Conservation (phyloP, 2,329 filamentous ascomycete genomes). For the Sporothrix inflata region DNA sequence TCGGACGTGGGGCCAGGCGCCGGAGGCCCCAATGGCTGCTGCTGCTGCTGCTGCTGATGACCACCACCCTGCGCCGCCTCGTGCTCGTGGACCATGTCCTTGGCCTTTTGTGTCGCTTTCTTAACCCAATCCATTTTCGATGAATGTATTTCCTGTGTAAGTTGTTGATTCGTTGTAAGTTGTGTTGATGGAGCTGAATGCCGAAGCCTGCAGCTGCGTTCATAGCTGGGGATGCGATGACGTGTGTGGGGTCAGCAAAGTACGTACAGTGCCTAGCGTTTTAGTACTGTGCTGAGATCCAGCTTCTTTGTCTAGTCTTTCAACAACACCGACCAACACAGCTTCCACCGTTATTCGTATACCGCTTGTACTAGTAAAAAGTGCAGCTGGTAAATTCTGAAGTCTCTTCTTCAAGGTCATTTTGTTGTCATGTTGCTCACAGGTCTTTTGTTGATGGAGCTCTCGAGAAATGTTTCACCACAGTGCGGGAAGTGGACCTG, state of each 20-base stretch:
- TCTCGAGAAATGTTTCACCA: not conserved
- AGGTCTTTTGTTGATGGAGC: not conserved
- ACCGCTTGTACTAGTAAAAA: not conserved
- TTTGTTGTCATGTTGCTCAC: not conserved
- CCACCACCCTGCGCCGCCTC: not conserved
- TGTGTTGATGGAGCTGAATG: not conserved
- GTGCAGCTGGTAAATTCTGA: not conserved
- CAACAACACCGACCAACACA: not conserved
- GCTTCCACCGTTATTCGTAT: not conserved
- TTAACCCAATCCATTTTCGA: constrained; percentile 29
- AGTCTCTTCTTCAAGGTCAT: not conserved
- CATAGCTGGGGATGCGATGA: constrained; percentile 13
- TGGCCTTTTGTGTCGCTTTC: constrained; percentile 27
- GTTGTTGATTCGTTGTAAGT: not conserved
- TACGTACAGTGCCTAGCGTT: not conserved
- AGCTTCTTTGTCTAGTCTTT: not conserved
- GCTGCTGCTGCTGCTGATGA: not conserved
- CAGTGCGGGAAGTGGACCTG: not conserved
- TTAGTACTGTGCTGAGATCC: not conserved
- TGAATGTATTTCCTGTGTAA: not conserved
- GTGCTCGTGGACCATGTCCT: constrained; percentile 27
- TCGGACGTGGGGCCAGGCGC: not conserved
- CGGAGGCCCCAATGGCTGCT: not conserved
- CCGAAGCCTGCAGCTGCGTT: not conserved
- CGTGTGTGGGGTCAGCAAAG: not conserved